These are phyloP conservation scores for Pichia californica DNA, from an alignment of 805 yeast genomes.

Conservation along the genomic window DNA sequence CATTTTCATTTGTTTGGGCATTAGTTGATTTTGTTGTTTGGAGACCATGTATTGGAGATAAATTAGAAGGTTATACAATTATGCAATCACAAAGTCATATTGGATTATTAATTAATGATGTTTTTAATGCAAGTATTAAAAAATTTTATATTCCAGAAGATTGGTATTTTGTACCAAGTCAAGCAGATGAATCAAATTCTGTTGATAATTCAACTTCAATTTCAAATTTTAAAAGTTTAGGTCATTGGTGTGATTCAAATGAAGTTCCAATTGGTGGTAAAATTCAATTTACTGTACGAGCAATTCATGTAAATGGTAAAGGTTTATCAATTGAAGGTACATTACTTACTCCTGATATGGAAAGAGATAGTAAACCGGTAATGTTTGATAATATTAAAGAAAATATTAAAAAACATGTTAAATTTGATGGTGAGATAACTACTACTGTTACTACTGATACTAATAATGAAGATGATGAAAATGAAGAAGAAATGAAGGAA, in stretches of 20 bases:
- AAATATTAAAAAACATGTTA: constrained; percentile 30
- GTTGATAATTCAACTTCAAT: constrained; percentile 13
- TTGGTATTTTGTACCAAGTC: constrained; percentile 82
- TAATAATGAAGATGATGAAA: background rate
- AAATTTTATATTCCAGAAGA: constrained; percentile 75
- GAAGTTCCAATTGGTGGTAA: constrained; percentile 79
- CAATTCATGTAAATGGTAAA: constrained; percentile 70
- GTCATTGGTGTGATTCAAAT: constrained; percentile 80
- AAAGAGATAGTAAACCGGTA: constrained; percentile 48
- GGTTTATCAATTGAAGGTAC: constrained; percentile 89
- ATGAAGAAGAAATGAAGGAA: constrained; percentile 5
- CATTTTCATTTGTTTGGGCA: constrained; percentile 86
- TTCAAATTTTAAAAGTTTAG: constrained; percentile 42
- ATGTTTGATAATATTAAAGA: constrained; percentile 20
- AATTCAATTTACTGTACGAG: constrained; percentile 65
- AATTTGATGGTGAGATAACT: constrained; percentile 29
- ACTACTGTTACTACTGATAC: background rate
- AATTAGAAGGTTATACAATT: constrained; percentile 78
- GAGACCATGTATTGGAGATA: constrained; percentile 87
- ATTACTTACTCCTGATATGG: constrained; percentile 52
- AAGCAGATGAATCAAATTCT: constrained; percentile 47
- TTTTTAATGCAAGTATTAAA: constrained; percentile 90
- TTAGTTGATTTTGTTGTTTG: constrained; percentile 77
- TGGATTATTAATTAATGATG: constrained; percentile 85
- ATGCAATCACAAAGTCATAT: constrained; percentile 94